Evolutionary conservation across 2,329 filamentous ascomycete genomes (phyloP), one percentile per base, ranked within the genome.

Genomic region (Aspergillus niger): DNA sequence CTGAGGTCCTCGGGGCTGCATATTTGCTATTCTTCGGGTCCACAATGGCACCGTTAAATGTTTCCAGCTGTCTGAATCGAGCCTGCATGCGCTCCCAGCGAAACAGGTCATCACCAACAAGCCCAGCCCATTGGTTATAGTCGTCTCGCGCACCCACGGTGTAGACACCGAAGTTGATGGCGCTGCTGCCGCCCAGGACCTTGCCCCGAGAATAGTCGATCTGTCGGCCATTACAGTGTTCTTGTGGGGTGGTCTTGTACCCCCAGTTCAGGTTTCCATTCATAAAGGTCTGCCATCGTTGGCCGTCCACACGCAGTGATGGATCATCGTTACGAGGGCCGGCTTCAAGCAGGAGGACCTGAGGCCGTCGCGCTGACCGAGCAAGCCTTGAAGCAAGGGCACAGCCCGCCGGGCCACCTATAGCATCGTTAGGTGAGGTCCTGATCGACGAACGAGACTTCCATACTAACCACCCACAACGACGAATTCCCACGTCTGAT

Each of bases 381-480:
- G 85, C 80, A 3, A 89, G 80, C 0, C 78, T 75, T 1, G 81
- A 74, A 0, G 87, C 86, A 13, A 89, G 69, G 1, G 83, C 76
- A 52, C 82, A 82, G 7, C 87, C 87, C 7, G 87, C 80, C 2
- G 87, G 83, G n/a, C 87, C 86, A 62, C 79, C 85, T 86, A 60
- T 13, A 49, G 20, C 13, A 32, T n/a, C 11, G 30, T 58, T 11
- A 52, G 49, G 17, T 7, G 13, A 8, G 8, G n/a, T 24, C 15
- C 5, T 38, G 10, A 39, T 24, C 7, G 28, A 47, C 8, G 32
- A 7, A 5, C 8, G 11, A 17, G 5, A 5, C 24, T 8, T 5
- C 1, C 15, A 24, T 13, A 58, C 56, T 30, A 13, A 58, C 56
- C 48, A 15, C 56, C 56, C 15, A 58, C 56, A 13, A 58, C 26